Evolutionary conservation across 2,329 filamentous ascomycete species (phyloP).

Genomic region (Paramyrothecium roridum): DNA sequence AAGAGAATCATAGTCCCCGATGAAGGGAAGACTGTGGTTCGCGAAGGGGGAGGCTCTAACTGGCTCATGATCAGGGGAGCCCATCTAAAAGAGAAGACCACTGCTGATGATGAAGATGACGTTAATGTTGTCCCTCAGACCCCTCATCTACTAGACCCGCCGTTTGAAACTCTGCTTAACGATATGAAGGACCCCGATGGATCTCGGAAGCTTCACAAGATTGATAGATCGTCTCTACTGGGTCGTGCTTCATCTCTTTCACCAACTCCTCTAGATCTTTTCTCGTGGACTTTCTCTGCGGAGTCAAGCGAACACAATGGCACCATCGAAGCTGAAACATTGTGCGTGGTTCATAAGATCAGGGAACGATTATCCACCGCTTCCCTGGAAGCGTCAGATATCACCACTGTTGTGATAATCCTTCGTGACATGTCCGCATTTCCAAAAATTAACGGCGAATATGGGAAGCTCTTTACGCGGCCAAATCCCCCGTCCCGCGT

Average conservation of each 20-base stretch:
- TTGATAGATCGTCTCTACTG: not conserved
- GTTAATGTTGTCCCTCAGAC: constrained; percentile 38
- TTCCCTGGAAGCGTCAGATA: constrained; percentile 26
- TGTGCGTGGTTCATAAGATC: constrained; percentile 44
- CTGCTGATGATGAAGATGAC: constrained; percentile 7
- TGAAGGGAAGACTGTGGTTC: constrained; percentile 47
- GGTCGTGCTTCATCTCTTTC: not conserved
- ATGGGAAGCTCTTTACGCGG: constrained; percentile 68
- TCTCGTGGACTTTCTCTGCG: constrained; percentile 31
- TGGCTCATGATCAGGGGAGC: constrained; percentile 64
- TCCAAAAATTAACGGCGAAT: constrained; percentile 68
- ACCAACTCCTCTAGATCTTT: not conserved
- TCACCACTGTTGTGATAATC: constrained; percentile 62
- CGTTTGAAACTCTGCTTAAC: constrained; percentile 45
- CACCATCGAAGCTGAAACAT: constrained; percentile 45
- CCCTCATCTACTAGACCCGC: constrained; percentile 65
- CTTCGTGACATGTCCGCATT: constrained; percentile 82
- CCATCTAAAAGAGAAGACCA: constrained; percentile 42
- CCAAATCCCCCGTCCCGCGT: constrained; percentile 85
- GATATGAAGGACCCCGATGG: not conserved
- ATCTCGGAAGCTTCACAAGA: not conserved
- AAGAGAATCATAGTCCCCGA: constrained; percentile 62
- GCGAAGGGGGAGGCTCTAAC: constrained; percentile 74
- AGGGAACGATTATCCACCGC: constrained; percentile 31
- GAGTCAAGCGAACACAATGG: constrained; percentile 13